These are phyloP conservation scores for Stropharia rugosoannulata DNA, from an alignment of 768 basidiomycete genomes.

Conservation along the genomic window DNA sequence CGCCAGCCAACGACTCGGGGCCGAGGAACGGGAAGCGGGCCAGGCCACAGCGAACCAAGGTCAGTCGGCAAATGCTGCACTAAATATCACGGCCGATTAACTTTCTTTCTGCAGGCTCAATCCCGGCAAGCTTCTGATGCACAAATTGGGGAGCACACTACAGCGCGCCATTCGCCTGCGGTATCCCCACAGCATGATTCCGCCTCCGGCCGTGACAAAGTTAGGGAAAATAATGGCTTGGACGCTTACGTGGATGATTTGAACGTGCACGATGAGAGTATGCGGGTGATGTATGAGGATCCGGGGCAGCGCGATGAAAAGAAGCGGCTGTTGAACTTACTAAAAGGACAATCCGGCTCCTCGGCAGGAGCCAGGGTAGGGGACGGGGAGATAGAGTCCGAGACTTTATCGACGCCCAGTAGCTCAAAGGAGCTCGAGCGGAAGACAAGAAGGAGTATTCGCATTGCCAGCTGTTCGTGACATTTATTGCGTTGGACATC, in stretches of 20 bases:
- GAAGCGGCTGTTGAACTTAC: constrained; percentile 53
- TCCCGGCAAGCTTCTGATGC: constrained; percentile 37
- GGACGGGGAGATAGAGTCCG: constrained; percentile 15
- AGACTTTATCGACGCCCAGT: background rate
- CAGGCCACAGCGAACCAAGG: constrained; percentile 37
- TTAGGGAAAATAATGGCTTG: constrained; percentile 11
- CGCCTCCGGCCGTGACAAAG: background rate
- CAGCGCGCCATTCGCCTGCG: background rate
- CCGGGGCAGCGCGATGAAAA: constrained; percentile 61
- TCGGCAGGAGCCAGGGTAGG: too few relatives aligned
- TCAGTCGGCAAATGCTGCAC: constrained; percentile 9
- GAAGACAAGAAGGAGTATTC: constrained; percentile 19
- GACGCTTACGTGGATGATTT: constrained; percentile 21
- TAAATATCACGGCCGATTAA: background rate
- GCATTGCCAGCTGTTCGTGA: constrained; percentile 25
- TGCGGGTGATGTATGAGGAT: constrained; percentile 68
- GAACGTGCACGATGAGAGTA: constrained; percentile 38
- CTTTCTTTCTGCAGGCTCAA: constrained; percentile 25
- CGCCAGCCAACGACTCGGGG: background rate
- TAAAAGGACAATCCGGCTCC: constrained; percentile 28
- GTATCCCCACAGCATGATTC: background rate
- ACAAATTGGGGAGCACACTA: constrained; percentile 17
- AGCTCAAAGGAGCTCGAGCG: constrained; percentile 3
- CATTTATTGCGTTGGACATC: constrained; percentile 1
- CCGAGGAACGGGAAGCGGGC: constrained; percentile 34